Evolutionary conservation across 345 rosid species (phyloP).

Genomic region (Laguncularia racemosa): DNA sequence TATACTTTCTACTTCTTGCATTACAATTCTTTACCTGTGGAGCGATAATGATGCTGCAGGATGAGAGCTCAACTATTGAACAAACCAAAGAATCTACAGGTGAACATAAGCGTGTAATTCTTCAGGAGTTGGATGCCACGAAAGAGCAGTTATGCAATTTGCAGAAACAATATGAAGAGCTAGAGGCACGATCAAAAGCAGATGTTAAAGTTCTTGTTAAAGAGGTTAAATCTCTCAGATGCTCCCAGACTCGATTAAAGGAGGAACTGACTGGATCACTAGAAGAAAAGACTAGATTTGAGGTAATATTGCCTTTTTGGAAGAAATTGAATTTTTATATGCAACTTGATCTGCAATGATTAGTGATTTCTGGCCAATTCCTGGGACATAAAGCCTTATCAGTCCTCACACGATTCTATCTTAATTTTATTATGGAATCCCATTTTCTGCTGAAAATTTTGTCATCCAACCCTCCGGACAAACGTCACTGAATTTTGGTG

Average conservation of each 20-base stretch:
- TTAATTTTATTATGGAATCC: no score
- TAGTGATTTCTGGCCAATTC: no score
- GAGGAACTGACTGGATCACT: conserved; percentile 49
- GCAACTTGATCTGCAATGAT: no score
- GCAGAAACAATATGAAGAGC: conserved; percentile 58
- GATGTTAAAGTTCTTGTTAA: conserved; percentile 90
- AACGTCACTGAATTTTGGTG: no score
- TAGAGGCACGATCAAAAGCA: conserved; percentile 90
- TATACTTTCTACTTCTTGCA: not conserved
- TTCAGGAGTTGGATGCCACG: conserved; percentile 58
- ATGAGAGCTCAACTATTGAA: conserved; percentile 35
- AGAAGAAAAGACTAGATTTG: conserved; percentile 55
- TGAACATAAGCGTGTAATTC: conserved; percentile 29
- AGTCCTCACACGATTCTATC: no score
- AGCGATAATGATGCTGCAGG: conserved; percentile 32
- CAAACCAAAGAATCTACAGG: conserved; percentile 24
- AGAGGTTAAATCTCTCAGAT: conserved; percentile 87
- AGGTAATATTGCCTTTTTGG: conserved; percentile 39
- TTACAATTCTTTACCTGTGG: not conserved
- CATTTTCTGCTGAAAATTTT: no score
- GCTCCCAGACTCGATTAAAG: conserved; percentile 56
- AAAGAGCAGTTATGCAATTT: conserved; percentile 60
- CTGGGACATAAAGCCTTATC: no score
- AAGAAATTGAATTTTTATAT: not conserved
- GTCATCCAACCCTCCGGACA: no score